phyloP scores from a whole-genome alignment of 225 moss, liverwort and hornwort species.

The Neckera pumila region DNA sequence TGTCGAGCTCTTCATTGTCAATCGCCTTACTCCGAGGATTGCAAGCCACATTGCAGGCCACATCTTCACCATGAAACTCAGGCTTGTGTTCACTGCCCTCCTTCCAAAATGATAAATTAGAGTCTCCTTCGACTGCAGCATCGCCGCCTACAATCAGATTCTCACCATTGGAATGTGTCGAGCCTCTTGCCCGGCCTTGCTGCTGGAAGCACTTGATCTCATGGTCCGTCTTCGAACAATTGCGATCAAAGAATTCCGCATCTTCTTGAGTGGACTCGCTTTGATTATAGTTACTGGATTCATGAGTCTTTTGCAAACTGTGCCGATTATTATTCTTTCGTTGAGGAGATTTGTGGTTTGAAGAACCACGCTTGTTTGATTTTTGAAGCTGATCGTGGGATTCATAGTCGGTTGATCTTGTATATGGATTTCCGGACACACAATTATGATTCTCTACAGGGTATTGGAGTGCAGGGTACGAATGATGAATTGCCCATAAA shows the following conservation, averaged over 20 bases:
- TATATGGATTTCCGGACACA: neutral
- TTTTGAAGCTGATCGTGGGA: neutral
- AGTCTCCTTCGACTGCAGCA: neutral
- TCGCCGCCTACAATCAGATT: neutral
- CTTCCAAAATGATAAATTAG: neutral
- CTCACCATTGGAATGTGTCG: neutral
- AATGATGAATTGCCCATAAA: slow-evolving; percentile 17
- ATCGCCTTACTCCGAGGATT: neutral
- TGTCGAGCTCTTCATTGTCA: neutral
- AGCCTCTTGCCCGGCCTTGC: neutral
- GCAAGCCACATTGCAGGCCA: neutral
- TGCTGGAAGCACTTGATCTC: neutral
- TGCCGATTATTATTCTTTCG: neutral
- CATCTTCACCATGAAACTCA: neutral
- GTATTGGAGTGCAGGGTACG: neutral
- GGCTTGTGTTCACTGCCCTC: neutral
- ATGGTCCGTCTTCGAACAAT: neutral
- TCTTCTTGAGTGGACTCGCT: neutral
- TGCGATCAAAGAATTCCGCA: neutral
- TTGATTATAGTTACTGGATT: neutral
- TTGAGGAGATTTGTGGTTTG: neutral
- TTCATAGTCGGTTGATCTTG: neutral
- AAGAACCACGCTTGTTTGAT: neutral
- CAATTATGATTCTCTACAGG: neutral
- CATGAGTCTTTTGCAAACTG: neutral